Conservation (phyloP, 2,329 filamentous ascomycete genomes). For the Parasarocladium wereldwijsianum region DNA sequence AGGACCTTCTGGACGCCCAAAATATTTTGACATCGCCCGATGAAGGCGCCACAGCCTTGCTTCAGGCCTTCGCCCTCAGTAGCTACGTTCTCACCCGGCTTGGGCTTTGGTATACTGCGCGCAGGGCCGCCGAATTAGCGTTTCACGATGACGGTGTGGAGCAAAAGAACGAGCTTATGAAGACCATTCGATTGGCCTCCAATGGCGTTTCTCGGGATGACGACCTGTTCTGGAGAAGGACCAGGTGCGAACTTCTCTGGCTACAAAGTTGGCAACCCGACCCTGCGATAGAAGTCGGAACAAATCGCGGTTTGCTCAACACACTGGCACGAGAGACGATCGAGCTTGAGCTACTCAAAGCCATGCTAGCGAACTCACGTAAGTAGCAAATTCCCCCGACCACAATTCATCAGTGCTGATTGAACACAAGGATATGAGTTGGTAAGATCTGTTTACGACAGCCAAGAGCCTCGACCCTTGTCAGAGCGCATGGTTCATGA, state of each 20-base stretch:
- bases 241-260: slow-evolving; percentile 55
- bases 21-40: slow-evolving; percentile 53
- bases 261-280: slow-evolving; percentile 55
- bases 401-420: slow-evolving; percentile 4
- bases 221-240: slow-evolving; percentile 47
- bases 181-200: slow-evolving; percentile 39
- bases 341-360: slow-evolving; percentile 58
- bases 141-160: slow-evolving; percentile 49
- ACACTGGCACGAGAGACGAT: slow-evolving; percentile 44
- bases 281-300: slow-evolving; percentile 15
- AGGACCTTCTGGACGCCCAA: slow-evolving; percentile 37
- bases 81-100: slow-evolving; percentile 38
- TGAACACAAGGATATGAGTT: slow-evolving; percentile 40
- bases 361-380: slow-evolving; percentile 47
- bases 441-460: slow-evolving; percentile 46
- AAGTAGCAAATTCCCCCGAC: slow-evolving; percentile 16
- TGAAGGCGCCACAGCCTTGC: slow-evolving; percentile 36
- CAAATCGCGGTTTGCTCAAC: slow-evolving; percentile 47
- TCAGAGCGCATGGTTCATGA: slow-evolving; percentile 36
- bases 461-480: slow-evolving; percentile 30
- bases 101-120: slow-evolving; percentile 34
- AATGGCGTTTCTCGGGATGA: slow-evolving; percentile 39
- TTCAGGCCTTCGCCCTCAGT: slow-evolving; percentile 49
- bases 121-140: slow-evolving; percentile 44
- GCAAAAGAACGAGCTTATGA: slow-evolving; percentile 44